phyloP scores from a whole-genome alignment of 345 rosid genomes.

The Brassica incana region DNA sequence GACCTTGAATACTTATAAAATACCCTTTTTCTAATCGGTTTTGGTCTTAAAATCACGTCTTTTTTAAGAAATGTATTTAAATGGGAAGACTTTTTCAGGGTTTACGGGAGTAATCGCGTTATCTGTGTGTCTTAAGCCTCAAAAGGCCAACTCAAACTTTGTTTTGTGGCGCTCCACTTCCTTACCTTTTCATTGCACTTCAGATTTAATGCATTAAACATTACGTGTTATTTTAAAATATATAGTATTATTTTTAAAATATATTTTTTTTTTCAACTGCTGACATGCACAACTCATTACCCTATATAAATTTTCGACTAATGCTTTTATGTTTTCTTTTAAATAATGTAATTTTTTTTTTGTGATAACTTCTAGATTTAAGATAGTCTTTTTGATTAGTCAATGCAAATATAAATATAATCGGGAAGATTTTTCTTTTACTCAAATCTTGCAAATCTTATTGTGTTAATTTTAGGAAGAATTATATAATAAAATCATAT shows the following conservation, averaged over 20 bases:
- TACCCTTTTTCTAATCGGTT: neutral
- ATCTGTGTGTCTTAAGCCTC: neutral
- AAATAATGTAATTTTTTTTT: neutral
- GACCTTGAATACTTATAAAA: neutral
- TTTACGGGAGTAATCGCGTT: conserved; percentile 3
- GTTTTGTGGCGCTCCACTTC: conserved; percentile 36
- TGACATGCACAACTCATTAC: neutral
- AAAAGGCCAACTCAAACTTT: neutral
- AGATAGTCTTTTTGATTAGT: neutral
- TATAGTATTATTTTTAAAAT: too few species aligned
- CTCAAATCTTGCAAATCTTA: neutral
- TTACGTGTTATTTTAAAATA: neutral
- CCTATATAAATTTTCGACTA: neutral
- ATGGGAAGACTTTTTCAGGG: conserved; percentile 5
- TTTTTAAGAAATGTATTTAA: conserved; percentile 1
- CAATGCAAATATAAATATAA: neutral
- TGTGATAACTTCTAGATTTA: neutral
- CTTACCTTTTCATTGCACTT: conserved; percentile 6
- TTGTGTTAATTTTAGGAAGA: neutral
- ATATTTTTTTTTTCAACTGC: neutral
- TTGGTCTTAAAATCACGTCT: neutral
- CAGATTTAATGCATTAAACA: conserved; percentile 8
- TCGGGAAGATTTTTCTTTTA: neutral
- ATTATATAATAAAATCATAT: neutral
- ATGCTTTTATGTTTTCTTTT: neutral